Base-by-base conservation (phyloP, 192 early-diverging fungal genomes). In the Geosiphon pyriformis region DNA sequence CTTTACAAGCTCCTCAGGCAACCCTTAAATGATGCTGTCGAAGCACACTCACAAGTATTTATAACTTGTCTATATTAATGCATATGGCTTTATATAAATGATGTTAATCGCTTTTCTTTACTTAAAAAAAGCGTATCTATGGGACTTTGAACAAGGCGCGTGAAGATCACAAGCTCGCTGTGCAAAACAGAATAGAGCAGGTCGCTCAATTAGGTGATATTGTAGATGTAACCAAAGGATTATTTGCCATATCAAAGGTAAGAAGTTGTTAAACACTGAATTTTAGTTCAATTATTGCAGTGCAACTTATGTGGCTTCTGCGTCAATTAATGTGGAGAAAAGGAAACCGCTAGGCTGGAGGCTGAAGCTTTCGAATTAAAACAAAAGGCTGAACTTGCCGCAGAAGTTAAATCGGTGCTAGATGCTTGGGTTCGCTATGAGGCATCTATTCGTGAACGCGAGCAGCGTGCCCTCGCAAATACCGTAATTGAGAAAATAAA, bases 351-450 rank as follows among this genome's bases (percentile, higher is more conserved):
- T 54, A 74, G 85, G 68, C 87, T 98, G 71, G 94, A 96, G 74
- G 94, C 94, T 35, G 88, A 95, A 78, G 88, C 93, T 50, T 98
- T 92, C 73, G 88, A 92, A 79, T 83, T 96, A 52, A 93, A 98
- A 89, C 96, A 98, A 76, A 86, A 86, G 69, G 88, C 88, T 27
- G 80, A 84, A 58, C 83, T 92, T 71, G 84, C 87, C 61, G 20
- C 73, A 29, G 94, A 98, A 78, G 84, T 92, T 71, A 95, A 95
- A 87, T 55, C 78, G 20, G 87, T 90, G 58, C 82, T 98, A 23
- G 96, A 98, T 81, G 90, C 90, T 35, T 98, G 96, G 96, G 94
- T 96, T 46, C 94, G 96, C 70, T 92, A 98, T 72, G 96, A 98
- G 80, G 83, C 88, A 66, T 82, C 80, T 27, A 85, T 98, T 62